Base-by-base conservation (phyloP, 768 basidiomycete genomes). In the Boletus huronensis region DNA sequence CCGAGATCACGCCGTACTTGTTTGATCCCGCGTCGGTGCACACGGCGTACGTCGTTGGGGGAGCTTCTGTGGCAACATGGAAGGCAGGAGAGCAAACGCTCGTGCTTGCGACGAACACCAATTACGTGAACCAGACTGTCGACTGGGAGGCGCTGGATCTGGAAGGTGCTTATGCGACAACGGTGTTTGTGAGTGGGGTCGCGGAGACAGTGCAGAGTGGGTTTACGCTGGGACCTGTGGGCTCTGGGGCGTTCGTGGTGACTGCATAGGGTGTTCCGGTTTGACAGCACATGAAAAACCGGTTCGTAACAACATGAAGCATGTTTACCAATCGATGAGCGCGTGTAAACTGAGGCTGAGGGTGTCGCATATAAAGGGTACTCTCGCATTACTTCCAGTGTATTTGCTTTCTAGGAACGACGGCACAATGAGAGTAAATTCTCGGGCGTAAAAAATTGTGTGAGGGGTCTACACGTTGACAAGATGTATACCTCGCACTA, bases 1-100 rank as follows among this genome's bases (percentile, higher is more conserved):
- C 75, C 3, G 69, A 69, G 19, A 77, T 83, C 63, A 75, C 73
- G 0, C 68, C 75, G 0, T 82, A 76, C 67, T 72, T 84, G 55
- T 70, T 80, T 45, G 71, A 69, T 46, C 74, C 80, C 1, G 42
- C 58, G 0, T 76, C 78, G 1, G 64, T 66, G 21, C 64, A 78
- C 62, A 70, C 65, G 0, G 75, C 78, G 43, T 66, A 76, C 29
- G 74, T 76, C 4, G 48, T 72, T 0, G 57, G 73, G 7, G 70
- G 75, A 0, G 73, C 78, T 11, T 83, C 83, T 21, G 64, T 79
- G n/a, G 79, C 80, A 5, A 61, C 79, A 28, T 84, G 83, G 83
- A 73, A 67, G 2, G 55, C 76, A 1, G 72, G 68, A 0, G 26
- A 32, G 4, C 58, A 75, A 26, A 80, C 77, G 0, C 73, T 84